Conservation (phyloP, 108 stramenopile species). For the Fragilaria crotonensis region DNA sequence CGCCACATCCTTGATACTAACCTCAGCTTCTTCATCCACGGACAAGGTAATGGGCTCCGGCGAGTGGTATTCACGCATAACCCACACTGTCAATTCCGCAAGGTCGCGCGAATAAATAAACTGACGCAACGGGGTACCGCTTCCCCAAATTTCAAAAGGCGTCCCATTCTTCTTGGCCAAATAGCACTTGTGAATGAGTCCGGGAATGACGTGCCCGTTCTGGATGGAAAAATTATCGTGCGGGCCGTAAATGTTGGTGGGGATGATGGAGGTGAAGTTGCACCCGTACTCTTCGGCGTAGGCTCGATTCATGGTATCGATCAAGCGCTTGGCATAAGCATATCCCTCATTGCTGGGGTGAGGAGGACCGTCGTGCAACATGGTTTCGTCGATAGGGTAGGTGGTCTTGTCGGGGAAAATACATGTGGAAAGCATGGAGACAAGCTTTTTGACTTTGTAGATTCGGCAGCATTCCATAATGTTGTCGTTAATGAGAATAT, state of each 20-base stretch:
- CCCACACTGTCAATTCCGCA: conserved; percentile 95
- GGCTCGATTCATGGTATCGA: conserved; percentile 97
- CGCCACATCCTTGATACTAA: conserved; percentile 93
- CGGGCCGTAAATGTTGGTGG: conserved; percentile 97
- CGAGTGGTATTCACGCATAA: conserved; percentile 86
- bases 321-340: conserved; percentile 98
- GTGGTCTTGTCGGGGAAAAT: conserved; percentile 99
- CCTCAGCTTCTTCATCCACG: conserved; percentile 91
- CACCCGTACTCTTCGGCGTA: conserved; percentile 95
- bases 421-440: conserved; percentile 95
- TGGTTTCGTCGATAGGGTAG: conserved; percentile 99
- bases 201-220: conserved; percentile 98
- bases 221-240: conserved; percentile 93
- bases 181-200: conserved; percentile 98
- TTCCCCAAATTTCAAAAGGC: conserved; percentile 95
- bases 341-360: conserved; percentile 96
- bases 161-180: conserved; percentile 84
- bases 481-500: conserved; percentile 96
- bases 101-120: conserved; percentile 95
- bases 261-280: conserved; percentile 97
- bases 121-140: conserved; percentile 92
- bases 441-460: conserved; percentile 95
- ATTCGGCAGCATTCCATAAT: conserved; percentile 92
- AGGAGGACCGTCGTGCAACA: conserved; percentile 97
- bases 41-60: conserved; percentile 91